Conservation (phyloP, 257 asterid species). For the Fraxinus americana region DNA sequence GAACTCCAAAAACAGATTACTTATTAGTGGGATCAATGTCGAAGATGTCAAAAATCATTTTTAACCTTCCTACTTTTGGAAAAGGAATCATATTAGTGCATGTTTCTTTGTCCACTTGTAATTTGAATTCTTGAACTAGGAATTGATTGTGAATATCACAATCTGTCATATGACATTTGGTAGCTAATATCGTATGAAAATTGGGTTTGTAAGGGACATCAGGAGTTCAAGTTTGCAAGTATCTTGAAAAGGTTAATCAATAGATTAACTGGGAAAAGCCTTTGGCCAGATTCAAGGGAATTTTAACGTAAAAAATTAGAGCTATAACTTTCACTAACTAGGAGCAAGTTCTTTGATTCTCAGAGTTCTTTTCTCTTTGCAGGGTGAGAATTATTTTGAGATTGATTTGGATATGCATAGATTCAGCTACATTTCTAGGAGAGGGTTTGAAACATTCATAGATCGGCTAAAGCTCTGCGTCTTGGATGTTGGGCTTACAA, state of each 20-base stretch:
- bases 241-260: background rate
- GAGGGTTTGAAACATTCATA: conserved; percentile 73
- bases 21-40: background rate
- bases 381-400: conserved; percentile 52
- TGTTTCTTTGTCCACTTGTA: too few species aligned
- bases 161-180: too few species aligned
- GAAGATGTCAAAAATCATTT: background rate
- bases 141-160: too few species aligned
- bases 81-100: too few species aligned
- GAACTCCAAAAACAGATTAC: background rate
- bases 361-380: conserved; percentile 23
- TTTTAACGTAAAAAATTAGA: background rate
- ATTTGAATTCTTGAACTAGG: too few species aligned
- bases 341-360: conserved; percentile 4
- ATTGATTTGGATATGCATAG: conserved; percentile 82
- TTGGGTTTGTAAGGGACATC: background rate
- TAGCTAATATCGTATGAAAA: background rate
- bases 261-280: too few species aligned
- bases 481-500: conserved; percentile 90
- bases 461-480: conserved; percentile 80
- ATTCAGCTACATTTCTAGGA: conserved; percentile 84
- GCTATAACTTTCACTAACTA: too few species aligned
- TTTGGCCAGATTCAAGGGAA: background rate
- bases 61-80: background rate
- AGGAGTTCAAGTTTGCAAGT: background rate